Base-by-base conservation (phyloP, 2,329 filamentous ascomycete genomes). In the Alternaria sp. region DNA sequence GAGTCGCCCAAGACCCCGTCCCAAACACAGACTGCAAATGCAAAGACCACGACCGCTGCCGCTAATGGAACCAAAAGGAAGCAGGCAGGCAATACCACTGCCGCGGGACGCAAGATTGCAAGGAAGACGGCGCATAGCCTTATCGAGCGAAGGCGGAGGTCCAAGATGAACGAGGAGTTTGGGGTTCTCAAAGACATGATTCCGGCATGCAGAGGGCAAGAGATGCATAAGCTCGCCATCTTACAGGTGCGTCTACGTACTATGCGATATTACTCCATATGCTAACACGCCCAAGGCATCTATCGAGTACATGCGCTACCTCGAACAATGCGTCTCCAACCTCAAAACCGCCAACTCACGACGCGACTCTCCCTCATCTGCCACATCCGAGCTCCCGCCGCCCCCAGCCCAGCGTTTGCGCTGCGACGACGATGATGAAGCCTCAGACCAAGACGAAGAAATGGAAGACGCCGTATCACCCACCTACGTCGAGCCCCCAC, bases 81-180 rank as follows among this genome's bases (percentile, higher is more conserved):
- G 81, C 89, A 92, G 70, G 86, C 67, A 5, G 66, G 68, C 20
- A 86, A 88, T 1, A 91, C 90, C 6, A 97, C 91, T 69, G 92
- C 92, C 1, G 93, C 94, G 0, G 93, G 93, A n/a, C 87, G 93
- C 57, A 98, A 97, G 83, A 96, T 95, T 68, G 94, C 95, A 6
- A 87, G 95, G 67, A 98, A 97, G 82, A 98, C 94, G 2, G 95
- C 95, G 11, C 95, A 99, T 75, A 97, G 93, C 73, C 81, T 98
- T 67, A 99, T 98, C 70, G 95, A 99, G 81, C 85, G 95, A 46
- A 84, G 94, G 59, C 84, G 95, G 71, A 85, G 95, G 64, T 97
- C 92, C 12, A 99, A 98, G 83, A 99, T 98, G 94, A 98, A 99
- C 70, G 94, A 98, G 78, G 95, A 98, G 81, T 98, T 98, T 81